These are phyloP conservation scores for Talaromyces sp. DNA, from an alignment of 2,329 filamentous ascomycete species.

Conservation along the genomic window DNA sequence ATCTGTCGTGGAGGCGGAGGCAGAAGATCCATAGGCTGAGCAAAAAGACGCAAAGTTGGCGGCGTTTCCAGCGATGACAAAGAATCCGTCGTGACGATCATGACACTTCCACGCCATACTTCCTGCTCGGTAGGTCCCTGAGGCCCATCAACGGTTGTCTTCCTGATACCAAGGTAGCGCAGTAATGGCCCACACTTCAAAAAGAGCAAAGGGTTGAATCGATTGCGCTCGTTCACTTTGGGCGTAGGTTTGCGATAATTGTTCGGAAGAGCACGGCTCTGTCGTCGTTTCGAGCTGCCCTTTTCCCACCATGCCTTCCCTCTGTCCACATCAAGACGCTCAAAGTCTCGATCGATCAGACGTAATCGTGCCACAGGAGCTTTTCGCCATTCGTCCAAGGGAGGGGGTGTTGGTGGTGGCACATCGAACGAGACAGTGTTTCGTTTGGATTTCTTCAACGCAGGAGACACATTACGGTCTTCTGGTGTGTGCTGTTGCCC, in stretches of 20 bases:
- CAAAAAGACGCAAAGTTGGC: slow-evolving; percentile 79
- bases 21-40: slow-evolving; percentile 78
- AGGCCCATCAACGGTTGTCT: slow-evolving; percentile 35
- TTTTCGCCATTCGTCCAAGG: slow-evolving; percentile 65
- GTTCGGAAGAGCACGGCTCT: slow-evolving; percentile 46
- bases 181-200: slow-evolving; percentile 88
- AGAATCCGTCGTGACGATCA: slow-evolving; percentile 90
- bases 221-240: slow-evolving; percentile 50
- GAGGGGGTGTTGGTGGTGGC: slow-evolving; percentile 47
- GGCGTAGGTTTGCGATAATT: slow-evolving; percentile 35
- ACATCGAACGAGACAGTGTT: slow-evolving; percentile 49
- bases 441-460: slow-evolving; percentile 33
- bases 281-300: slow-evolving; percentile 47
- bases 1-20: slow-evolving; percentile 73
- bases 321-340: slow-evolving; percentile 48
- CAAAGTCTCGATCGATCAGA: slow-evolving; percentile 61
- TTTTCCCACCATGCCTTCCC: slow-evolving; percentile 77
- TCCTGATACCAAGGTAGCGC: slow-evolving; percentile 83
- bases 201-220: slow-evolving; percentile 79
- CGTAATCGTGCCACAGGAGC: slow-evolving; percentile 62
- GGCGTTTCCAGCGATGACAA: slow-evolving; percentile 77
- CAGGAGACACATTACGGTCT: slow-evolving; percentile 23
- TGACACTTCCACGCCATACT: slow-evolving; percentile 87
- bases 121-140: slow-evolving; percentile 59
- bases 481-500: slow-evolving; percentile 21